These are phyloP conservation scores for Tylopilus orsonianus DNA, from an alignment of 1,284 basidiomycete genomes.

Conservation along the genomic window DNA sequence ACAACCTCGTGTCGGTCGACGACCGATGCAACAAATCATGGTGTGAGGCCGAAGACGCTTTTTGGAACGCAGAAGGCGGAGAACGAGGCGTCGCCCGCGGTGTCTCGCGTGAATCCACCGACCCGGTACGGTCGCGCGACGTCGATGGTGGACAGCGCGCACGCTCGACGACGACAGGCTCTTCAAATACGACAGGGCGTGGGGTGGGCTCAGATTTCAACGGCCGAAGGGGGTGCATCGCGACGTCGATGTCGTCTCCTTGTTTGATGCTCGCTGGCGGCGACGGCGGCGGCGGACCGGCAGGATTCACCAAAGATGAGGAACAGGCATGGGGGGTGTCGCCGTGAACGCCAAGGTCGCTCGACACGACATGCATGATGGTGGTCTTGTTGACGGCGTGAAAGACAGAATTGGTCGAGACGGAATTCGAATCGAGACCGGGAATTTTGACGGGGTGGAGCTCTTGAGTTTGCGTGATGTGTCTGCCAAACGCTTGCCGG, in stretches of 20 bases:
- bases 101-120: constrained; percentile 27
- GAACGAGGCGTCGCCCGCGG: constrained; percentile 25
- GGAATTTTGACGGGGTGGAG: constrained; percentile 54
- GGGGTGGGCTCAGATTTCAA: constrained; percentile 16
- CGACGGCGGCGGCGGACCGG: constrained; percentile 65
- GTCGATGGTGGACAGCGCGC: constrained; percentile 10
- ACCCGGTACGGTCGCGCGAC: constrained; percentile 28
- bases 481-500: constrained; percentile 26
- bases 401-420: constrained; percentile 31
- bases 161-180: constrained; percentile 25
- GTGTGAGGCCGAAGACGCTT: constrained; percentile 2
- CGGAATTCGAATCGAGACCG: constrained; percentile 41
- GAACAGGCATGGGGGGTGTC: neutral
- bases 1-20: constrained; percentile 50
- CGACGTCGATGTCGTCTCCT: constrained; percentile 16
- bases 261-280: constrained; percentile 61
- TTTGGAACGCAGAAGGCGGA: constrained; percentile 24
- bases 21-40: constrained; percentile 36
- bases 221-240: constrained; percentile 15
- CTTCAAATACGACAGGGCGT: constrained; percentile 35
- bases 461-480: constrained; percentile 38
- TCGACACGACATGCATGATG: constrained; percentile 34
- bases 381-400: constrained; percentile 21
- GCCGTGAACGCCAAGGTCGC: constrained; percentile 21
- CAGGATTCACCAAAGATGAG: constrained; percentile 22